Percentiles rank a stretch among this genome's conserved stretches.
These are phyloP conservation scores for Theobroma cacao DNA, from an alignment of 345 rosid species.

Conservation along the genomic window DNA sequence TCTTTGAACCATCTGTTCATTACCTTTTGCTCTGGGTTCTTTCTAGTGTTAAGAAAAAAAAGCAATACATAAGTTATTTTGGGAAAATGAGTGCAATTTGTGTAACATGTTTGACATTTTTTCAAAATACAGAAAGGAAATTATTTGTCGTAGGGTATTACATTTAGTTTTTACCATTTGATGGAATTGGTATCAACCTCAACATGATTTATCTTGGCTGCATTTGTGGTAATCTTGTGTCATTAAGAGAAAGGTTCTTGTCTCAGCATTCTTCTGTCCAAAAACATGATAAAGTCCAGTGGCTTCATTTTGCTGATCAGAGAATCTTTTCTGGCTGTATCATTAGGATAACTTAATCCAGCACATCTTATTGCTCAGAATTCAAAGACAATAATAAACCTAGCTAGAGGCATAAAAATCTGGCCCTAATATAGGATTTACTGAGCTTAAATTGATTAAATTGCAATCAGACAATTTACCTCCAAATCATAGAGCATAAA, in stretches of 20 bases:
- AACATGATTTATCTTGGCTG: neutral
- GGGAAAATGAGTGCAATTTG: neutral
- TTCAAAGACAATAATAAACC: neutral
- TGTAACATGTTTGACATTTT: neutral
- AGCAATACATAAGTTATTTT: neutral
- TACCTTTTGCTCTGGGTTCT: neutral
- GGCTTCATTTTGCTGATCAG: neutral
- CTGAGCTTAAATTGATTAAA: no score
- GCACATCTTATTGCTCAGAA: neutral
- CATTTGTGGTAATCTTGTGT: neutral
- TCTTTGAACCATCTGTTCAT: slow-evolving; percentile 14
- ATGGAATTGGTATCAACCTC: neutral
- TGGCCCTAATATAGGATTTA: no score
- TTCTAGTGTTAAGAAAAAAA: neutral
- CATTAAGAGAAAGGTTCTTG: neutral
- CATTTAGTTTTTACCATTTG: no score
- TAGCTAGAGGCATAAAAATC: no score
- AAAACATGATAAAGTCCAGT: neutral
- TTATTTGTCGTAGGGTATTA: neutral
- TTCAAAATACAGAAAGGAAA: neutral
- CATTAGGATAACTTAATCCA: no score
- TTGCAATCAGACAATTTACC: neutral
- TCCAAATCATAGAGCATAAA: neutral
- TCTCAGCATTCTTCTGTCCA: neutral
- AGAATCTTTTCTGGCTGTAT: neutral